Evolutionary conservation across 805 yeast species (phyloP).

Genomic region (Kluyveromyces siamensis): DNA sequence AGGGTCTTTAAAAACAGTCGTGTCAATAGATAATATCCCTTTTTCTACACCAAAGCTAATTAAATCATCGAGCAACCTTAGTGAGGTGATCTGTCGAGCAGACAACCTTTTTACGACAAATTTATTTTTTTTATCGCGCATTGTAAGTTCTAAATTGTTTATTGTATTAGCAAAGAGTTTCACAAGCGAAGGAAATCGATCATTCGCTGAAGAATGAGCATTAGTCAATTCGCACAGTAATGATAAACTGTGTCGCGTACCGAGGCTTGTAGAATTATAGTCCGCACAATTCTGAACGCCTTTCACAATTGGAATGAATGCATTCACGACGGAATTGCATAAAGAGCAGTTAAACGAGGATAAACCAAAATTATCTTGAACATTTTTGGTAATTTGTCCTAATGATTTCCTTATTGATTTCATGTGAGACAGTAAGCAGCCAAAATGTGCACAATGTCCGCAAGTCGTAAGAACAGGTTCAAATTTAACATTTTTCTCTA

Average conservation of each 20-base stretch:
- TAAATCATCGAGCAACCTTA: neutral
- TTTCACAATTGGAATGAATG: conserved; percentile 58
- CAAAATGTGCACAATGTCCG: conserved; percentile 88
- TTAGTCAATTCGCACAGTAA: neutral
- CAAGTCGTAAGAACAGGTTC: conserved; percentile 43
- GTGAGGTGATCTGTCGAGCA: neutral
- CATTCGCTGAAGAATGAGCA: neutral
- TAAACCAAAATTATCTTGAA: conserved; percentile 63
- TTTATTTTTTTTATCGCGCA: conserved; percentile 29
- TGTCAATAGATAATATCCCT: neutral
- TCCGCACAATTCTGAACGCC: conserved; percentile 33
- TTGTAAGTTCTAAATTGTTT: conserved; percentile 54
- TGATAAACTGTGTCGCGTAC: conserved; percentile 1
- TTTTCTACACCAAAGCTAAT: neutral
- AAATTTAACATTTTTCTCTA: conserved; percentile 28
- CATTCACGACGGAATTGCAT: conserved; percentile 79
- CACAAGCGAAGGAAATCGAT: conserved; percentile 17
- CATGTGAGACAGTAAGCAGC: conserved; percentile 62
- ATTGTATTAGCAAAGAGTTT: conserved; percentile 44
- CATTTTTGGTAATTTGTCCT: conserved; percentile 70
- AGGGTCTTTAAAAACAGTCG: neutral
- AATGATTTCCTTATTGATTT: conserved; percentile 45
- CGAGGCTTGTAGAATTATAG: conserved; percentile 32
- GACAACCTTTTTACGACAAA: neutral
- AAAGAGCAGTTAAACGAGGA: conserved; percentile 82